Conservation (phyloP, 176 grass and related monocot species). For the Echinochloa phyllopogon region DNA sequence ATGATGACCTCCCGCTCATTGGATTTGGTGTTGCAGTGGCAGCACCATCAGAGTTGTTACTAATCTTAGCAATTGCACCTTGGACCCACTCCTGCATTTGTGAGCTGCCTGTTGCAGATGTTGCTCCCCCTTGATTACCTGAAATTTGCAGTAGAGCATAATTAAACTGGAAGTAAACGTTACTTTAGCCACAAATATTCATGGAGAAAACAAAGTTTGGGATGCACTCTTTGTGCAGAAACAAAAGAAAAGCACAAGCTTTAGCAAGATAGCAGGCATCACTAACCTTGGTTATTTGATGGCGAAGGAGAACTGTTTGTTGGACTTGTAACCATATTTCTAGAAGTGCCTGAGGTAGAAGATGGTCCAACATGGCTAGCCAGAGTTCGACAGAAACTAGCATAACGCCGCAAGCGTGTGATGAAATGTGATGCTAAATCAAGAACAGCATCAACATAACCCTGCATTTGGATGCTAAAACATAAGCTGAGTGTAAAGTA, state of each 20-base stretch:
- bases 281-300: constrained; percentile 78
- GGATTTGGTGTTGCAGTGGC: constrained; percentile 75
- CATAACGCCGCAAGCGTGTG: constrained; percentile 91
- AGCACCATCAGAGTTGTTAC: constrained; percentile 90
- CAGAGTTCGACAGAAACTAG: constrained; percentile 98
- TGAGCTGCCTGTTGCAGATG: constrained; percentile 72
- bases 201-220: constrained; percentile 40
- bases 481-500: constrained; percentile 40
- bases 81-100: constrained; percentile 99
- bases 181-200: constrained; percentile 1
- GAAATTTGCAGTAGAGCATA: constrained; percentile 41
- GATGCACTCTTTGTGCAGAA: constrained; percentile 13
- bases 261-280: constrained; percentile 25
- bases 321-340: constrained; percentile 90
- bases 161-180: constrained; percentile 25
- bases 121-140: constrained; percentile 81
- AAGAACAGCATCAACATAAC: constrained; percentile 96
- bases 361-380: constrained; percentile 98
- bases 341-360: constrained; percentile 73
- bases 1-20: constrained; percentile 71
- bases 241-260: constrained; percentile 24
- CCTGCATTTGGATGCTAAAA: constrained; percentile 60
- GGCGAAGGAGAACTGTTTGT: constrained; percentile 83
- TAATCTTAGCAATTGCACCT: constrained; percentile 98
- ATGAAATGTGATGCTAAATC: constrained; percentile 99